Evolutionary conservation across 1,284 basidiomycete species (phyloP).

Genomic region (Leccinum fuscescens): DNA sequence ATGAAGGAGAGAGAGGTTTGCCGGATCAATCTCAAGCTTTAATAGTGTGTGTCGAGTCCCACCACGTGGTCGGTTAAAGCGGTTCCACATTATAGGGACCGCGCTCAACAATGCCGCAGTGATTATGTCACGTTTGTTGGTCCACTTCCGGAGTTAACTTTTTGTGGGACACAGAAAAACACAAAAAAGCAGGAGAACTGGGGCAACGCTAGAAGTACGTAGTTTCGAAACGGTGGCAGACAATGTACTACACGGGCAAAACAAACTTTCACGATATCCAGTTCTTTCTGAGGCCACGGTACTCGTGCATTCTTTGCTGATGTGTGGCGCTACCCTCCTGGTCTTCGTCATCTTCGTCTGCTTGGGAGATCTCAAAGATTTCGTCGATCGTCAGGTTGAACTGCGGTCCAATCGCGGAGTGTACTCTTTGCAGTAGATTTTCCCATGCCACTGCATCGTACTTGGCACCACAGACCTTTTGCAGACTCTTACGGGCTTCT

Average conservation of each 20-base stretch:
- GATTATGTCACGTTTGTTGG: background rate
- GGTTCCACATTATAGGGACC: background rate
- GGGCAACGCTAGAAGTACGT: too few species aligned
- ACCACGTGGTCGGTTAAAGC: background rate
- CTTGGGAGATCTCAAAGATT: background rate
- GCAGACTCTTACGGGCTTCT: background rate
- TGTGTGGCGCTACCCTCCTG: background rate
- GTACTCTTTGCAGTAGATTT: background rate
- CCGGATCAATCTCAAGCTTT: background rate
- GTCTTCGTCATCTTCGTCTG: background rate
- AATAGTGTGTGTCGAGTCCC: background rate
- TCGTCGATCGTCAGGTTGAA: background rate
- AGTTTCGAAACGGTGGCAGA: background rate
- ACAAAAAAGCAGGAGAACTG: too few species aligned
- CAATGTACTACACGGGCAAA: background rate
- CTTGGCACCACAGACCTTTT: background rate
- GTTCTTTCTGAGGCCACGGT: background rate
- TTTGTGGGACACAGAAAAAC: background rate
- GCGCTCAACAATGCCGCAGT: background rate
- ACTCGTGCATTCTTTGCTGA: background rate
- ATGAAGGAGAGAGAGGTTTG: background rate
- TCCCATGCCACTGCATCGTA: background rate
- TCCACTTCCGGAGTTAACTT: background rate
- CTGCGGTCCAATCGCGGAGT: background rate
- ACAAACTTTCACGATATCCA: background rate